Conservation (phyloP, 441 rosid genomes). For the Codiaeum variegatum region DNA sequence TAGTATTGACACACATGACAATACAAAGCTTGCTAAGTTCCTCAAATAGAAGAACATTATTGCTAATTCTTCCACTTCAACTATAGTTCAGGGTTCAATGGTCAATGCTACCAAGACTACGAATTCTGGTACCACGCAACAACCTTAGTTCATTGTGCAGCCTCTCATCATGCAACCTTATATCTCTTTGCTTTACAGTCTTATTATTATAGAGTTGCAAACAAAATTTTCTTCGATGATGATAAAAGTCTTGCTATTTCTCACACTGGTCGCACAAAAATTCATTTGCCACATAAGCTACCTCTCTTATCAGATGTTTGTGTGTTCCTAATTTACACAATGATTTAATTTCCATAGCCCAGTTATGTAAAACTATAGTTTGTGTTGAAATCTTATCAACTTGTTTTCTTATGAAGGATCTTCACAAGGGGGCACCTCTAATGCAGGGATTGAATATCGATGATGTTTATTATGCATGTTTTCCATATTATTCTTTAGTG, state of each 20-base stretch:
- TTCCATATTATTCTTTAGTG: not conserved
- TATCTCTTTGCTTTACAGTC: not conserved
- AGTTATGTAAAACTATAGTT: not conserved
- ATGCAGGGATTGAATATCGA: too few relatives aligned
- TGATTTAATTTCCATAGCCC: not conserved
- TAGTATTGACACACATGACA: not conserved
- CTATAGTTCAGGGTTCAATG: not conserved
- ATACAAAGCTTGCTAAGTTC: not conserved
- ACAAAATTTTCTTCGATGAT: not conserved
- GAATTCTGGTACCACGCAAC: not conserved
- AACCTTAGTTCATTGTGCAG: not conserved
- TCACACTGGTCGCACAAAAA: not conserved
- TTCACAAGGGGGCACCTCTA: too few relatives aligned
- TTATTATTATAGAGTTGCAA: not conserved
- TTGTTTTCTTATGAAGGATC: too few relatives aligned
- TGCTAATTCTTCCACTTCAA: not conserved
- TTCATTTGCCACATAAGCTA: not conserved
- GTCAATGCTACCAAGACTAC: not conserved
- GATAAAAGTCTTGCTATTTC: constrained; percentile 2
- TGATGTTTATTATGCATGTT: too few relatives aligned
- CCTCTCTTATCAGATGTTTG: not conserved
- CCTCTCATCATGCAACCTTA: not conserved
- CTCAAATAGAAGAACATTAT: not conserved
- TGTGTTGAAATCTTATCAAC: too few relatives aligned
- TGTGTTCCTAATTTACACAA: not conserved